These are phyloP conservation scores for Sclerospora graminicola DNA, from an alignment of 352 stramenopile species.

Conservation along the genomic window DNA sequence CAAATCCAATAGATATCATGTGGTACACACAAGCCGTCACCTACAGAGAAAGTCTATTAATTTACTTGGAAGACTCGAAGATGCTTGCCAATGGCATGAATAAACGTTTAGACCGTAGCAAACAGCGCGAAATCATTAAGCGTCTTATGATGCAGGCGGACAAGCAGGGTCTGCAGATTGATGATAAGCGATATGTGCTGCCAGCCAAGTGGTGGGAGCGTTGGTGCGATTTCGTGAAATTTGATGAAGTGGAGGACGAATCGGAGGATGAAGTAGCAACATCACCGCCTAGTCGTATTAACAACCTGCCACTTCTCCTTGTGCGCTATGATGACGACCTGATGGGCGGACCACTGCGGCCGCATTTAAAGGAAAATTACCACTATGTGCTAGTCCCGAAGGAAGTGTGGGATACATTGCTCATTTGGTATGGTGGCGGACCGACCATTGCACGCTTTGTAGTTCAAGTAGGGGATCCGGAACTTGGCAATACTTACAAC, in stretches of 20 bases:
- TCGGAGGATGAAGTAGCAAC: slow-evolving; percentile 2
- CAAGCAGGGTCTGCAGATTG: slow-evolving; percentile 57
- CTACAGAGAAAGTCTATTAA: too few species aligned
- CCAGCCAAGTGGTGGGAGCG: slow-evolving; percentile 77
- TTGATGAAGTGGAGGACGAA: slow-evolving; percentile 23
- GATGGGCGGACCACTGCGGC: slow-evolving; percentile 51
- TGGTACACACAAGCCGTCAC: not conserved
- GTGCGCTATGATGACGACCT: slow-evolving; percentile 44
- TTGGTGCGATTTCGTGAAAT: slow-evolving; percentile 63
- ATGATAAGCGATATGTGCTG: slow-evolving; percentile 70
- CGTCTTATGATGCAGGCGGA: slow-evolving; percentile 53
- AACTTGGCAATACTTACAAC: slow-evolving; percentile 49
- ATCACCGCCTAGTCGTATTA: slow-evolving; percentile 39
- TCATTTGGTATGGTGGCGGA: slow-evolving; percentile 57
- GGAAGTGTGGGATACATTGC: slow-evolving; percentile 69
- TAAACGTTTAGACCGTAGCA: slow-evolving; percentile 24
- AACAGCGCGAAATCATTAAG: slow-evolving; percentile 44
- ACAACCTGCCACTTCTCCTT: slow-evolving; percentile 52
- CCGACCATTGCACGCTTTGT: slow-evolving; percentile 69
- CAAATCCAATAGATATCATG: too few species aligned
- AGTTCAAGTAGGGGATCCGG: slow-evolving; percentile 43
- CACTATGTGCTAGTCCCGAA: slow-evolving; percentile 63
- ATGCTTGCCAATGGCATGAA: not conserved
- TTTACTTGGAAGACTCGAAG: not conserved
- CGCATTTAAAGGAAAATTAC: slow-evolving; percentile 62